Percentiles rank a stretch among this genome's conserved stretches.
Conservation (phyloP, 1,284 basidiomycete species). For the Blastosporella zonata region DNA sequence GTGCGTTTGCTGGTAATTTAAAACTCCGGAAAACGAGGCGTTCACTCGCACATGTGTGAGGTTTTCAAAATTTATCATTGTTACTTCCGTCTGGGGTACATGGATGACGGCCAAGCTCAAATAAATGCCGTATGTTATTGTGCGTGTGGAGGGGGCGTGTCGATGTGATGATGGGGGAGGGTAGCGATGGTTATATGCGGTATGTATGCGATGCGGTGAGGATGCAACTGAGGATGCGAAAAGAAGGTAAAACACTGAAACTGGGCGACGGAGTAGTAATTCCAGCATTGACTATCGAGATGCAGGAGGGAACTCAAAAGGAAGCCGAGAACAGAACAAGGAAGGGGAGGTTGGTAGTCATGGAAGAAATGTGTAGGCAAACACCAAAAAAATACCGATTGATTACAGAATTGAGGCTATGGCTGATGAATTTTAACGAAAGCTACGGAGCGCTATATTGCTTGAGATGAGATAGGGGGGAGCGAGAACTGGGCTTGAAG, state of each 20-base stretch:
- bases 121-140: not conserved
- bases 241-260: not conserved
- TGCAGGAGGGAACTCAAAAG: too few species aligned
- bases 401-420: slow-evolving; percentile 5
- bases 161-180: not conserved
- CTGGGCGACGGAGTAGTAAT: not conserved
- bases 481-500: not conserved
- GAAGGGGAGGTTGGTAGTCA: not conserved
- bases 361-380: not conserved
- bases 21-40: slow-evolving; percentile 5
- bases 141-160: not conserved
- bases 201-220: not conserved
- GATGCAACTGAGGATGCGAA: not conserved
- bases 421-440: slow-evolving; percentile 8
- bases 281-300: too few species aligned
- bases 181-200: not conserved
- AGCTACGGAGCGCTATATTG: slow-evolving; percentile 15
- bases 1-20: not conserved
- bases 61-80: not conserved
- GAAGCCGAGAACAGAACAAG: not conserved
- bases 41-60: not conserved
- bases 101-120: not conserved
- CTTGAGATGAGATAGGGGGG: slow-evolving; percentile 17
- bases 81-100: slow-evolving; percentile 8
- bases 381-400: slow-evolving; percentile 1